Percentiles rank a stretch among this genome's conserved stretches.
Evolutionary conservation across 257 asterid species (phyloP).

Genomic region (Coffea eugenioides): DNA sequence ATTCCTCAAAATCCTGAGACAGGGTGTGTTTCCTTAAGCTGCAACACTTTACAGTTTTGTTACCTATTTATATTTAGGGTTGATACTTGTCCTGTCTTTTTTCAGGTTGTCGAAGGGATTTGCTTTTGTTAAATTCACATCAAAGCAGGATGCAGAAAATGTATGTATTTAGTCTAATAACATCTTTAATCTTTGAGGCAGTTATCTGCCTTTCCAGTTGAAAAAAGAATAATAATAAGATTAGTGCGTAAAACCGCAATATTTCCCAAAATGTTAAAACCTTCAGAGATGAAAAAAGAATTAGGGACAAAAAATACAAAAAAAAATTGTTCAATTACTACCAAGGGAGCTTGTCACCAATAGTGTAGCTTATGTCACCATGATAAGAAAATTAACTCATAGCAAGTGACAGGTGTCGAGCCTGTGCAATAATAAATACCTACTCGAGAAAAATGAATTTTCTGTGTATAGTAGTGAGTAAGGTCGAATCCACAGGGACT

Average conservation of each 20-base stretch:
- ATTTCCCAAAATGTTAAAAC: neutral
- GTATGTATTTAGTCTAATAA: slow-evolving; percentile 33
- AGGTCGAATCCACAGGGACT: too few species aligned
- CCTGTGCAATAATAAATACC: too few species aligned
- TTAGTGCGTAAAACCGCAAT: neutral
- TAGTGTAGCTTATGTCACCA: neutral
- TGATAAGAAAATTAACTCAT: neutral
- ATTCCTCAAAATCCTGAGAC: slow-evolving; percentile 82
- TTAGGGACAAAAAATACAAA: neutral
- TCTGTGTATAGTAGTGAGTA: too few species aligned
- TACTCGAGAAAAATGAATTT: too few species aligned
- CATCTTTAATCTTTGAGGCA: neutral
- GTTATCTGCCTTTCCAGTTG: neutral
- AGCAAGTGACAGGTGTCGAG: too few species aligned
- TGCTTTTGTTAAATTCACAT: slow-evolving; percentile 90
- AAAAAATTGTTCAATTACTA: neutral
- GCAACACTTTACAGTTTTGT: neutral
- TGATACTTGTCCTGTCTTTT: slow-evolving; percentile 18
- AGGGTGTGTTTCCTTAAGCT: slow-evolving; percentile 41
- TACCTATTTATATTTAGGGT: slow-evolving; percentile 2
- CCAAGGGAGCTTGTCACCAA: neutral
- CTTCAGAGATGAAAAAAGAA: neutral
- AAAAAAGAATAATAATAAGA: neutral
- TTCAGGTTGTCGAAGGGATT: slow-evolving; percentile 83
- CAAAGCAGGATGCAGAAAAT: slow-evolving; percentile 82